Evolutionary conservation across 2,329 filamentous ascomycete genomes (phyloP), one percentile per base, ranked within the genome.

Genomic region (Colletotrichum magnum): DNA sequence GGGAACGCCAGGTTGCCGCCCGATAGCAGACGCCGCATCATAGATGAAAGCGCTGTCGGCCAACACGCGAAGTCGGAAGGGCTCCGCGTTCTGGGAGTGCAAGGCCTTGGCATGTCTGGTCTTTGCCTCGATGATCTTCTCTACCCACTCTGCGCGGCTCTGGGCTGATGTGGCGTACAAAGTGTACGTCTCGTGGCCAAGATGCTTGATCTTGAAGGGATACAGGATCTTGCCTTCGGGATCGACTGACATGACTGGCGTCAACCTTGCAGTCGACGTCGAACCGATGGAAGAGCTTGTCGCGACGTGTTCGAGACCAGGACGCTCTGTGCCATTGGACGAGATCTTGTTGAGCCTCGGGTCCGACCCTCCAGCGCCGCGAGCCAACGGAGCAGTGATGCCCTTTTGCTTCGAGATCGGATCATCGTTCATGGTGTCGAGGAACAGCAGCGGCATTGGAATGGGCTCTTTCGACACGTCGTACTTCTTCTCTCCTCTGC

Each of bases 381-480:
- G 84, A 10, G 85, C 84, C 26, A 90, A 77, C 2, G 89, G 88
- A 1, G 89, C 86, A 1, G 91, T 89, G 60, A 95, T 89, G 51
- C 93, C 91, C 77, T 94, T 95, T 74, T 89, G 87, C 78, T 96
- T 97, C 64, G 95, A 89, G 6, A 98, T 93, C 0, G 96, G 91
- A 72, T 97, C 94, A 73, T 99, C 97, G 73, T 95, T 94, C 73
- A 93, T 92, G 78, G 93, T 97, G 80, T 99, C 97, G 0, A 99
- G 85, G 58, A 97, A 93, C 28, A 99, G 85, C 2, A 99, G 86
- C 74, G 97, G 95, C 95, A 99, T 99, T 0, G 96, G 96, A 72
- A 99, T 98, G 6, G 93, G 94, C 84, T 97, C 87, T 79, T 97
- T 95, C 1, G 95, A 98, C 39, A 99, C 95, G 79, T 99, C 96